Evolutionary conservation across 2,329 filamentous ascomycete genomes (phyloP), one percentile per base, ranked within the genome.

Genomic region (Chalara sp.): DNA sequence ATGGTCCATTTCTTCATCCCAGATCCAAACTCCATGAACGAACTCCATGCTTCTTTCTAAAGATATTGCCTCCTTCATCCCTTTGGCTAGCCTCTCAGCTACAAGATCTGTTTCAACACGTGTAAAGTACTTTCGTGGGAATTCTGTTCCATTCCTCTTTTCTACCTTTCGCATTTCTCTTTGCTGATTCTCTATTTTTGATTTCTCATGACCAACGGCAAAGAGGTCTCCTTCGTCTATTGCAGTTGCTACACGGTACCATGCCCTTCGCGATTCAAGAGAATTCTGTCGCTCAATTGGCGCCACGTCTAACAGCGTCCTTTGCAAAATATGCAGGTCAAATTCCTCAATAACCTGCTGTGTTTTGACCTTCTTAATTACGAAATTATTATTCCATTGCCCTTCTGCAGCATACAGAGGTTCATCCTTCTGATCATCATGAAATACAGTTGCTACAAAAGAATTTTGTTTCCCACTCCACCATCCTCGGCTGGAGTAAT

Each of bases 401-500:
- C 93, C 93, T 31, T 90, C 84, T 35, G 85, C 78, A n/a, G 82
- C 87, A 75, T 91, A 96, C 48, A 84, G 74, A 54, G 82, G 79
- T 47, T 86, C 83, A 67, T 84, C 85, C 68, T 83, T 87, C 51
- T 74, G 72, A 72, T 81, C 69, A 69, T 87, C 81, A 32, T 73
- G 76, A 71, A 85, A 89, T 46, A 96, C 69, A n/a, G 74, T 76
- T 8, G 90, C 92, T 11, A 75, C 80, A 66, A 97, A 89, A 46
- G 78, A 86, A 73, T 97, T 97, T 74, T 95, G 95, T 76, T 93
- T 95, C 59, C 92, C 93, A 42, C 86, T 89, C 5, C 97, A 70
- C 92, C 92, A 99, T 48, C 92, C 92, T 68, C 89, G 92, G 63
- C 89, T 89, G 51, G 81, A 86, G 73, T 95, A 99, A 67, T 96